phyloP scores from a whole-genome alignment of 495 filamentous ascomycete genomes.

The Penicillium macrosclerotiorum region DNA sequence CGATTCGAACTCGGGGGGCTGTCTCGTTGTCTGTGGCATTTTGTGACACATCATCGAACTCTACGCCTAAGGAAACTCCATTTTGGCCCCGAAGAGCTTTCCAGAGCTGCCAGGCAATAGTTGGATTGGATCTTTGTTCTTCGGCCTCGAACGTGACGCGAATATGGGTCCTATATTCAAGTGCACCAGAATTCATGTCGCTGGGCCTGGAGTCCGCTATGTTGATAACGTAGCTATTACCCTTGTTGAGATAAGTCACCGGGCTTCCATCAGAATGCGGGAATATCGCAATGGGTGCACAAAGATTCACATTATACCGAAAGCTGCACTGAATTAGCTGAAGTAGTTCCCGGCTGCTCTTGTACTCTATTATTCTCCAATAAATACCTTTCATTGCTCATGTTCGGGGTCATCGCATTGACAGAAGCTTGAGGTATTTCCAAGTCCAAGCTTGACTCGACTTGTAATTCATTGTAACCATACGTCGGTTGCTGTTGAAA shows the following conservation, averaged over 20 bases:
- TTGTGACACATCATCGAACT: conserved; percentile 80
- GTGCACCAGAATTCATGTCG: conserved; percentile 40
- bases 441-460: no score
- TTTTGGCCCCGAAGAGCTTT: conserved; percentile 88
- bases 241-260: conserved; percentile 95
- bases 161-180: conserved; percentile 79
- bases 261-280: no score
- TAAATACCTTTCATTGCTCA: no score
- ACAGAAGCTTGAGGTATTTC: no score
- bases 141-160: conserved; percentile 95
- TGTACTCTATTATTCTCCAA: no score
- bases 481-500: no score
- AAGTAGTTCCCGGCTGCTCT: no score
- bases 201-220: conserved; percentile 63
- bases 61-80: conserved; percentile 85
- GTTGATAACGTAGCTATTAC: conserved; percentile 81
- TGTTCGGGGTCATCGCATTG: no score
- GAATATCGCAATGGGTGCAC: no score
- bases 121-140: conserved; percentile 77
- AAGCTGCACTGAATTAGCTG: no score
- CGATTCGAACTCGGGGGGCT: conserved; percentile 72
- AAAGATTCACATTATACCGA: no score
- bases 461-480: no score
- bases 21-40: conserved; percentile 66
- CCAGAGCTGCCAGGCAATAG: conserved; percentile 91